Evolutionary conservation across 1,139 yeast genomes (phyloP).

Genomic region (Geotrichum aggregatum): DNA sequence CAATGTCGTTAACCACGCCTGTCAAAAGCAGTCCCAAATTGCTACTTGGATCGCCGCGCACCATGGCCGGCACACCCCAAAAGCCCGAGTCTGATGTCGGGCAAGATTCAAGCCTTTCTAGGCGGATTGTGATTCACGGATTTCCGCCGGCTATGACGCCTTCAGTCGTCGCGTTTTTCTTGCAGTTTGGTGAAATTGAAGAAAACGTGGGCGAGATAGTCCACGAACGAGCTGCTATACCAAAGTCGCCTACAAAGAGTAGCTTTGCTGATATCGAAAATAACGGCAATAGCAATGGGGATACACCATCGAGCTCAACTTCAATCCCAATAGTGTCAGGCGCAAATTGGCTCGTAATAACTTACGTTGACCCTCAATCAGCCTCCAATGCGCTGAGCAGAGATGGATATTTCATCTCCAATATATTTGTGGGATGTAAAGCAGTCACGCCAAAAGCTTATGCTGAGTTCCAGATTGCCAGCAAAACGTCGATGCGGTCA

Average conservation of each 20-base stretch:
- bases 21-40: neutral
- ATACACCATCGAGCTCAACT: no score
- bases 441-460: constrained; percentile 47
- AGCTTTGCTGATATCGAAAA: no score
- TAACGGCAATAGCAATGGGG: no score
- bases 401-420: constrained; percentile 69
- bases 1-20: neutral
- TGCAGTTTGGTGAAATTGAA: constrained; percentile 72
- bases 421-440: constrained; percentile 70
- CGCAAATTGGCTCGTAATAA: constrained; percentile 80
- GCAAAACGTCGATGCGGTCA: constrained; percentile 23
- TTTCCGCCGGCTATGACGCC: constrained; percentile 73
- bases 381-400: constrained; percentile 83
- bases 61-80: neutral
- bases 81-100: constrained; percentile 1
- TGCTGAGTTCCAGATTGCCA: constrained; percentile 27
- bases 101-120: constrained; percentile 20
- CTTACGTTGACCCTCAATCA: constrained; percentile 69
- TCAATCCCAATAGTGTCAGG: constrained; percentile 73
- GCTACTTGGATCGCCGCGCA: neutral
- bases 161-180: constrained; percentile 66
- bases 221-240: constrained; percentile 21
- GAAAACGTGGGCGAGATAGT: constrained; percentile 57
- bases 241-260: constrained; percentile 15
- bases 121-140: constrained; percentile 82